A percentile compares a stretch with the other conserved stretches of the same genome.
Evolutionary conservation across 2,329 filamentous ascomycete species (phyloP).

Genomic region (Sporothrix sp.): DNA sequence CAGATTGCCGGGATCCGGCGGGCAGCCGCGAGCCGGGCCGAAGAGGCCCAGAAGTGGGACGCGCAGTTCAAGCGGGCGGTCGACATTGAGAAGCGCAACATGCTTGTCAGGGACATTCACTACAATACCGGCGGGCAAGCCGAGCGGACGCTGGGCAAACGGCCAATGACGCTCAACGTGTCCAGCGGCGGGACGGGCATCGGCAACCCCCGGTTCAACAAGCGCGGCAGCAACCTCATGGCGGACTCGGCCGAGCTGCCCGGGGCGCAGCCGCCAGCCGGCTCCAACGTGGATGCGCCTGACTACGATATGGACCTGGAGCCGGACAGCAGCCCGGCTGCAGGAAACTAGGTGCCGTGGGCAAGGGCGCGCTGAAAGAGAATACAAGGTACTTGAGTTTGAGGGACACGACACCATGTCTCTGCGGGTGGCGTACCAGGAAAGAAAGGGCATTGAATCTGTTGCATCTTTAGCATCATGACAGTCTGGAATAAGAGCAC

Average conservation of each 20-base stretch:
- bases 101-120: slow-evolving; percentile 20
- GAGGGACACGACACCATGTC: neutral
- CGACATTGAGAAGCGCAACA: slow-evolving; percentile 31
- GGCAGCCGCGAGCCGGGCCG: slow-evolving; percentile 44
- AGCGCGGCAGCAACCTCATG: slow-evolving; percentile 25
- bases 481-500: too few species aligned
- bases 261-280: too few species aligned
- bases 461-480: too few species aligned
- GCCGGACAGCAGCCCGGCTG: too few species aligned
- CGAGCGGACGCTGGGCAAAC: slow-evolving; percentile 19
- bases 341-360: too few species aligned
- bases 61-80: slow-evolving; percentile 40
- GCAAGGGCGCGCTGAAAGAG: too few species aligned
- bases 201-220: slow-evolving; percentile 23
- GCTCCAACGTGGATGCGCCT: too few species aligned
- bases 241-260: slow-evolving; percentile 8
- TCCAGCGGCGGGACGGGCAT: slow-evolving; percentile 13
- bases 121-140: slow-evolving; percentile 13
- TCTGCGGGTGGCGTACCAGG: neutral
- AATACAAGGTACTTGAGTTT: too few species aligned
- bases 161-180: slow-evolving; percentile 18
- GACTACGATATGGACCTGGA: slow-evolving; percentile 53
- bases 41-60: slow-evolving; percentile 38
- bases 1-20: slow-evolving; percentile 60
- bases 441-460: neutral